These are phyloP conservation scores for Acephala macrosclerotiorum DNA, from an alignment of 2,329 filamentous ascomycete species.

Conservation along the genomic window DNA sequence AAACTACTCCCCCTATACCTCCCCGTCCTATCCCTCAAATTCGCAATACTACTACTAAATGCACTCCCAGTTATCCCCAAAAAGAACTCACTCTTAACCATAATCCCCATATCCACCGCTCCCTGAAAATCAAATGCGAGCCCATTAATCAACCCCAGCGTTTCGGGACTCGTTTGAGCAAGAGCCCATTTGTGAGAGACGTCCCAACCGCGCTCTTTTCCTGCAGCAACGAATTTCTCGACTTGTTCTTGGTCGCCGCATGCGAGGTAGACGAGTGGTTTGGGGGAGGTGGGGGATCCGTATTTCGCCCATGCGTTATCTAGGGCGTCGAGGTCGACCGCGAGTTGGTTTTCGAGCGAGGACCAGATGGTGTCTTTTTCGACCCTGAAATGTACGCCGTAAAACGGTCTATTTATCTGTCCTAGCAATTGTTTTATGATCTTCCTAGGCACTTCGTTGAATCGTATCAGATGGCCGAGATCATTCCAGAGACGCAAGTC, in stretches of 20 bases:
- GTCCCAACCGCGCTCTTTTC: conserved; percentile 44
- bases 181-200: conserved; percentile 47
- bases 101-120: conserved; percentile 45
- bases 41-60: conserved; percentile 44
- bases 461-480: conserved; percentile 43
- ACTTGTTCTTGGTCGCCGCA: conserved; percentile 47
- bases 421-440: conserved; percentile 38
- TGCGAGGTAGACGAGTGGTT: conserved; percentile 46
- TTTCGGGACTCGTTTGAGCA: conserved; percentile 18
- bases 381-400: conserved; percentile 47
- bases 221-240: conserved; percentile 42
- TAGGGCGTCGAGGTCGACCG: conserved; percentile 45
- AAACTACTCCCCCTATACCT: conserved; percentile 47
- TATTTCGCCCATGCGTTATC: conserved; percentile 45
- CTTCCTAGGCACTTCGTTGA: conserved; percentile 40
- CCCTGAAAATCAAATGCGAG: conserved; percentile 47
- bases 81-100: conserved; percentile 45
- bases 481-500: conserved; percentile 48
- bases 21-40: conserved; percentile 45
- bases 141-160: conserved; percentile 35
- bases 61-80: conserved; percentile 46
- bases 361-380: conserved; percentile 49
- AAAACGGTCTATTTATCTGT: conserved; percentile 41
- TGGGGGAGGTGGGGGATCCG: conserved; percentile 26
- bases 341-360: conserved; percentile 45